phyloP scores from a whole-genome alignment of 164 flowering plant species.

The Buxus sempervirens region DNA sequence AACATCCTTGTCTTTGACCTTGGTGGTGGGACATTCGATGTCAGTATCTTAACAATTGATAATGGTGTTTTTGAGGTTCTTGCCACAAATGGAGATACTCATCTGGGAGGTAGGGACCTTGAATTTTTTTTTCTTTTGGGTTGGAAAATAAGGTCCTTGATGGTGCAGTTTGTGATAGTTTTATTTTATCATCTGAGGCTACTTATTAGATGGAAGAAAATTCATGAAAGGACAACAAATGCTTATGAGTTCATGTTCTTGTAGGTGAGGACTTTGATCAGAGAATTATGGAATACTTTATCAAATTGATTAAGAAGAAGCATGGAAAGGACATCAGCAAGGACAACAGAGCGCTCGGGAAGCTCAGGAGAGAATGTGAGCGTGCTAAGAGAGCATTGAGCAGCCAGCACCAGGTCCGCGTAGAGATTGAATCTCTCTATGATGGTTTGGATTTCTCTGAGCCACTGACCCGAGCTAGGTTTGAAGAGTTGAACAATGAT shows the following conservation, averaged over 20 bases:
- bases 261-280: slow-evolving; percentile 92
- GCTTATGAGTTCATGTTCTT: slow-evolving; percentile 7
- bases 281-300: slow-evolving; percentile 89
- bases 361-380: slow-evolving; percentile 78
- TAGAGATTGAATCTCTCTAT: slow-evolving; percentile 77
- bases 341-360: slow-evolving; percentile 91
- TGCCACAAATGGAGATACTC: slow-evolving; percentile 91
- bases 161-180: no score
- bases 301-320: slow-evolving; percentile 90
- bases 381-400: slow-evolving; percentile 93
- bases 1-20: slow-evolving; percentile 95
- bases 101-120: slow-evolving; percentile 72
- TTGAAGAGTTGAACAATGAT: slow-evolving; percentile 86
- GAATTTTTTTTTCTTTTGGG: no score
- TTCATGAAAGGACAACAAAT: no score
- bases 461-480: slow-evolving; percentile 77
- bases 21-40: slow-evolving; percentile 96
- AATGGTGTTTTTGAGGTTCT: slow-evolving; percentile 97
- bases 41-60: slow-evolving; percentile 88
- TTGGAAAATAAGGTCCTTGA: no score
- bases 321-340: slow-evolving; percentile 88
- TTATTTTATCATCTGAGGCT: no score
- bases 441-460: slow-evolving; percentile 85
- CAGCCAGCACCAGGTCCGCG: slow-evolving; percentile 88
- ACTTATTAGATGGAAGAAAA: not conserved